Percentiles rank a stretch among this genome's conserved stretches.
Evolutionary conservation across 495 filamentous ascomycete genomes (phyloP).

Genomic region (Penicillium chermesinum): DNA sequence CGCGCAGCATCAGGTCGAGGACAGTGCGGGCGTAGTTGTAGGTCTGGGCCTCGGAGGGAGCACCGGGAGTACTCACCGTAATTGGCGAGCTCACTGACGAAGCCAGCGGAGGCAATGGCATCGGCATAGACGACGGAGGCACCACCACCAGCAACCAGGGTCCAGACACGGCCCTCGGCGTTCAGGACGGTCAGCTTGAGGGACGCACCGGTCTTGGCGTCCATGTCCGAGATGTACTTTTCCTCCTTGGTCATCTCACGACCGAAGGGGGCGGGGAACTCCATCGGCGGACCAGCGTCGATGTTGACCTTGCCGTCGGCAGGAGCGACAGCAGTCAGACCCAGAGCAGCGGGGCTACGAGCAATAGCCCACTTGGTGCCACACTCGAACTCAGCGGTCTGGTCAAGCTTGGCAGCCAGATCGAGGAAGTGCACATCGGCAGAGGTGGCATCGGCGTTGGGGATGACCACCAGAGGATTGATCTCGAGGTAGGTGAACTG

Average conservation of each 20-base stretch:
- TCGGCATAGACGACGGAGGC: constrained; percentile 98
- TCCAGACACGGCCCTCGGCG: constrained; percentile 88
- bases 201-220: constrained; percentile 98
- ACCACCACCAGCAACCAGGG: constrained; percentile 97
- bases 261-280: constrained; percentile 97
- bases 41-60: constrained; percentile 95
- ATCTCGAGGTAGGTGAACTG: constrained; percentile 99
- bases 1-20: constrained; percentile 94
- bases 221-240: constrained; percentile 95
- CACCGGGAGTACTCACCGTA: constrained; percentile 99
- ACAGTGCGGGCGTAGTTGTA: constrained; percentile 97
- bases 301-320: constrained; percentile 76
- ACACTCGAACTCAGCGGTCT: constrained; percentile 99
- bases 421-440: constrained; percentile 97
- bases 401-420: constrained; percentile 96
- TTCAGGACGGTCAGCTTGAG: constrained; percentile 98
- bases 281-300: constrained; percentile 95
- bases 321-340: constrained; percentile 55
- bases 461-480: constrained; percentile 97
- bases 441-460: constrained; percentile 84
- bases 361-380: constrained; percentile 98
- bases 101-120: constrained; percentile 94
- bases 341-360: constrained; percentile 79
- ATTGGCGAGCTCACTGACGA: constrained; percentile 94
- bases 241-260: constrained; percentile 98